Evolutionary conservation across 495 filamentous ascomycete species (phyloP).

Genomic region (Monascus purpureus): DNA sequence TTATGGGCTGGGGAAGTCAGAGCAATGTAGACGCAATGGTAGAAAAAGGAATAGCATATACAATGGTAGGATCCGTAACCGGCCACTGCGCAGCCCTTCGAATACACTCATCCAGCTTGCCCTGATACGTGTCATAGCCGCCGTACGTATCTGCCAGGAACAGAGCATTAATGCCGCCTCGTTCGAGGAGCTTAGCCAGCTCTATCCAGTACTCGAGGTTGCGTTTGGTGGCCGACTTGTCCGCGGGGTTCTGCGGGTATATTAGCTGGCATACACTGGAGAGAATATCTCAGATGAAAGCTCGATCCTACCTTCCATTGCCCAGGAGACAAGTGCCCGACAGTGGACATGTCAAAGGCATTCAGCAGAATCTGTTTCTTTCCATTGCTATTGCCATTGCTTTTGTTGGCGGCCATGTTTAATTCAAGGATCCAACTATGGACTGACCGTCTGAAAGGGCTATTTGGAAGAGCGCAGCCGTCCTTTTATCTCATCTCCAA

Average conservation of each 20-base stretch:
- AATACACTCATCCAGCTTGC: slow-evolving; percentile 36
- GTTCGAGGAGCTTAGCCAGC: slow-evolving; percentile 43
- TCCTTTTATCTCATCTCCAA: no score
- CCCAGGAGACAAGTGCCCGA: slow-evolving; percentile 50
- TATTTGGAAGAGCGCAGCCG: no score
- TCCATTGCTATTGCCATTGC: slow-evolving; percentile 8
- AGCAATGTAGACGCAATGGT: no score
- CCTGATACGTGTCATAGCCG: slow-evolving; percentile 40
- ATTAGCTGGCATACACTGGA: background rate
- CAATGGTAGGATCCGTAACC: slow-evolving; percentile 39
- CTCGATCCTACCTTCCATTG: slow-evolving; percentile 43
- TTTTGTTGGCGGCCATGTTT: no score
- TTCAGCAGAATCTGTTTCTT: slow-evolving; percentile 52
- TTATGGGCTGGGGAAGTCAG: slow-evolving; percentile 16
- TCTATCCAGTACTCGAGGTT: slow-evolving; percentile 45
- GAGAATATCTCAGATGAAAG: background rate
- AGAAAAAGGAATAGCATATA: no score
- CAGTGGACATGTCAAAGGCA: slow-evolving; percentile 48
- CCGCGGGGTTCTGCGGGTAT: slow-evolving; percentile 30
- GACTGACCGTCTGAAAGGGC: no score
- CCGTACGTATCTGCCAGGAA: slow-evolving; percentile 51
- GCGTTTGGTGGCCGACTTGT: slow-evolving; percentile 42
- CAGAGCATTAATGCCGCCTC: slow-evolving; percentile 42
- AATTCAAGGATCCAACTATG: no score
- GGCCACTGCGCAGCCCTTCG: slow-evolving; percentile 44